These are phyloP conservation scores for Tylopilus subfusipes DNA, from an alignment of 768 basidiomycete genomes.

Conservation along the genomic window DNA sequence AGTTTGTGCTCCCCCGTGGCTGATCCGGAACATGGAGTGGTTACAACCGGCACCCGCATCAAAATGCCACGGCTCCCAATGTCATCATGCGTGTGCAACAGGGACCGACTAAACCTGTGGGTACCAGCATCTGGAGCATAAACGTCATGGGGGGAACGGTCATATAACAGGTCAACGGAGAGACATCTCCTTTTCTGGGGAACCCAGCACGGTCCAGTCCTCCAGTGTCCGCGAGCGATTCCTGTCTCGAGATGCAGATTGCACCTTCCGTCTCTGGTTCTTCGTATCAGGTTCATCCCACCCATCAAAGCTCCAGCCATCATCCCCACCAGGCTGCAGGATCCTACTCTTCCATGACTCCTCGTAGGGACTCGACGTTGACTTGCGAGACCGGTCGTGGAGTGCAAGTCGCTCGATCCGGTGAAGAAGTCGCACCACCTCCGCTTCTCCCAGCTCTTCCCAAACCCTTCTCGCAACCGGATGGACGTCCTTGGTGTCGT, in stretches of 20 bases:
- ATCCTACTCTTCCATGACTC: constrained; percentile 45
- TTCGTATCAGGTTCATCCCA: constrained; percentile 32
- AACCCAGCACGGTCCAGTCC: constrained; percentile 1
- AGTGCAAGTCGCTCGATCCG: constrained; percentile 47
- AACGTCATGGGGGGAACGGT: no score
- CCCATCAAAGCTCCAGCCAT: constrained; percentile 48
- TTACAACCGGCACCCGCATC: neutral
- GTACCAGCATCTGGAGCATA: no score
- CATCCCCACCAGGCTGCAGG: constrained; percentile 28
- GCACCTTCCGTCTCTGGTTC: neutral
- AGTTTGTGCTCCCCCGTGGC: no score
- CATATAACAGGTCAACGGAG: constrained; percentile 4
- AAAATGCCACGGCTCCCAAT: neutral
- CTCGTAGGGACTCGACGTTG: constrained; percentile 10
- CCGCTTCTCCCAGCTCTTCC: constrained; percentile 41
- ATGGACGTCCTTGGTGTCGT: constrained; percentile 25
- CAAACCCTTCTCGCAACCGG: constrained; percentile 39
- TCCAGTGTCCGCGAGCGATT: neutral
- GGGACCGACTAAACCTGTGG: no score
- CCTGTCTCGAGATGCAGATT: neutral
- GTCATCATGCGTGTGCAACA: neutral
- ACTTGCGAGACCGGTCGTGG: constrained; percentile 20
- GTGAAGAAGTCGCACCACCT: constrained; percentile 48
- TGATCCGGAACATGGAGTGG: neutral
- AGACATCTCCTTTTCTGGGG: neutral